Evolutionary conservation across 23 red algal genomes (phyloP).

Genomic region (Chondrus crispus): DNA sequence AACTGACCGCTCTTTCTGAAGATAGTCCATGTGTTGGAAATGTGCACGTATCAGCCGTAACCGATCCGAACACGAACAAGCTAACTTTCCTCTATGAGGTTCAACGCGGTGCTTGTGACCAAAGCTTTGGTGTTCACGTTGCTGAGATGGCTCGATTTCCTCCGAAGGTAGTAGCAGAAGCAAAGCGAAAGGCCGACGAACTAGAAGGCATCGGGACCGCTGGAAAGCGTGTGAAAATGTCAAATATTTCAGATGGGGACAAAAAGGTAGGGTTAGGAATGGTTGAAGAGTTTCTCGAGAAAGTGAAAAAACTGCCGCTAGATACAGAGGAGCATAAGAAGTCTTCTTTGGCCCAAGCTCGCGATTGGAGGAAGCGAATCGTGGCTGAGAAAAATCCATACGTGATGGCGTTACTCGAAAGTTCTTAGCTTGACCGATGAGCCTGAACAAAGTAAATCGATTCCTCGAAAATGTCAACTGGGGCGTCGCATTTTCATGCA

Average conservation of each 20-base stretch:
- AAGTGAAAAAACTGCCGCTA: constrained; percentile 31
- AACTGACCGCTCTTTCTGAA: constrained; percentile 70
- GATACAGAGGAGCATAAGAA: constrained; percentile 12
- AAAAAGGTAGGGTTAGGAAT: constrained; percentile 25
- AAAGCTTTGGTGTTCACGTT: constrained; percentile 94
- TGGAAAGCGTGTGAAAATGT: not conserved
- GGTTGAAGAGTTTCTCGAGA: constrained; percentile 26
- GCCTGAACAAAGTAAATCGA: too few relatives aligned
- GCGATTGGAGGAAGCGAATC: constrained; percentile 9
- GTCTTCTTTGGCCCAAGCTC: not conserved
- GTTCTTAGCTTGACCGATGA: too few relatives aligned
- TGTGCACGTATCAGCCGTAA: constrained; percentile 72
- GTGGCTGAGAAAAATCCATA: constrained; percentile 37
- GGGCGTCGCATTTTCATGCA: too few relatives aligned
- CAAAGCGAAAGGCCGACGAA: constrained; percentile 65
- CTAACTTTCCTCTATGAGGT: constrained; percentile 95
- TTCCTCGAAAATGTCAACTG: too few relatives aligned
- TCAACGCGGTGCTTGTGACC: constrained; percentile 76
- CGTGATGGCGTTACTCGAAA: constrained; percentile 35
- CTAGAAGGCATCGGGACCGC: constrained; percentile 52
- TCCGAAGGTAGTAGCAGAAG: constrained; percentile 54
- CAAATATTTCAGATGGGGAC: constrained; percentile 38
- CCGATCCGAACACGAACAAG: constrained; percentile 15
- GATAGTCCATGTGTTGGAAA: constrained; percentile 67
- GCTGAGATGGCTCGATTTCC: constrained; percentile 96